Evolutionary conservation across 768 basidiomycete species (phyloP), one percentile per base, ranked within the genome.

Genomic region (Lactarius vividus): DNA sequence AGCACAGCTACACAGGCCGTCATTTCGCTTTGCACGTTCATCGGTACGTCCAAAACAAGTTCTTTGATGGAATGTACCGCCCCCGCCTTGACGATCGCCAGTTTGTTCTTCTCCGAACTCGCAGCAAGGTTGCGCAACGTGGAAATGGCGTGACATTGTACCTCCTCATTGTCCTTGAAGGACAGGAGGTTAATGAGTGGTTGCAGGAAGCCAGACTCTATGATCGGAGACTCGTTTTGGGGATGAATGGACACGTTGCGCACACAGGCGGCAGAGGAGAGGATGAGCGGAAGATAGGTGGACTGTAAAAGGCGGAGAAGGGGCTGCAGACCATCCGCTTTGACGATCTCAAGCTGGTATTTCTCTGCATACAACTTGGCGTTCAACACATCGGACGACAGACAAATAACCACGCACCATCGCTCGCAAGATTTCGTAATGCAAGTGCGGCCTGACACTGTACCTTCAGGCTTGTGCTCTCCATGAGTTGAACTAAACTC

Each of bases 221-320:
- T 99, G 76, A 99, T 99, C 20, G 96, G 97, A 1, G 95, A 97
- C 77, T 98, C 97, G 81, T 99, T 99, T 74, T 88, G 87, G 0
- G 97, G 97, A 76, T 98, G 97, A 65, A 98, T 99, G 8, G 96
- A 98, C 39, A 99, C 97, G 73, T 99, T 99, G 67, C 97, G 93
- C 56, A 98, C 96, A 74, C 97, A 99, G 0, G 97, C 97, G 54
- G 97, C 97, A 54, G 96, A 94, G 3, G 97, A 98, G 53, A 99
- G 87, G 72, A 99, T 98, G 69, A 98, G 88, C 26, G 97, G 97
- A 28, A 98, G 89, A 75, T 97, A 99, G 3, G 96, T 92, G 1
- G 96, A 98, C 75, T 96, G 94, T 33, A 99, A 83, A 35, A 99
- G 89, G 57, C 97, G 93, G 52, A 98, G 86, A 40, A 99, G 84